Base-by-base conservation (phyloP, 2,329 filamentous ascomycete species). In the Aspergillus pseudoterreus region DNA sequence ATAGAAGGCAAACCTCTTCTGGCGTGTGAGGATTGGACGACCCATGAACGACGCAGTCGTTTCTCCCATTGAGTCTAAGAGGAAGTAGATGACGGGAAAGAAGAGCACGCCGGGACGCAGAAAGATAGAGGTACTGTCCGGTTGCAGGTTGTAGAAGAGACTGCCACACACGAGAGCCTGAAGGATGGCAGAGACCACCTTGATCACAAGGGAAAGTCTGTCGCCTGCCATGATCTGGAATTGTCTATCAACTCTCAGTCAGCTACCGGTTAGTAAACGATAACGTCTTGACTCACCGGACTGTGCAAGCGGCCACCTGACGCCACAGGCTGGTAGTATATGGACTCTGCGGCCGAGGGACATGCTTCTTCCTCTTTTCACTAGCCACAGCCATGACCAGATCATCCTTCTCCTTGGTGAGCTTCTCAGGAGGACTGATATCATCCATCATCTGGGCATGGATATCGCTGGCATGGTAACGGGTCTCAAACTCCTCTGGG, bases 1-100 rank as follows among this genome's bases (percentile, higher is more conserved):
- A 55, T 86, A 86, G 66, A 87, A 87, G 0, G 82, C 82, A 57
- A 86, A 87, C 6, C 78, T 80, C 61, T 86, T 86, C 65, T 87
- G 84, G 60, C 86, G 86, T 15, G 85, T 73, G 17, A 88, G 69
- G 55, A 88, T 86, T 0, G 84, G 83, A 45, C 84, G 80, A 3
- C 79, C 79, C 58, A 79, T 75, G 57, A 86, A 88, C 0, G 83
- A 80, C 1, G 78, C 71, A 0, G 82, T 82, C 12, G 82, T 75
- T 57, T 86, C 82, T 2, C 79, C 78, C 41, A 85, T 63, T 2
- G 82, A 79, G 22, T 84, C 72, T 1, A 85, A 70, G 2, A 82
- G 76, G 54, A 84, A 84, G 68, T 83, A 84, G 0, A 85, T 71
- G 0, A 84, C 63, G 30, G 82, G 75, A 58, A 84, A 82, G 67